Evolutionary conservation across 2,329 filamentous ascomycete species (phyloP), one percentile per base, ranked within the genome.

Genomic region (Arthrobotrys sphaeroides): DNA sequence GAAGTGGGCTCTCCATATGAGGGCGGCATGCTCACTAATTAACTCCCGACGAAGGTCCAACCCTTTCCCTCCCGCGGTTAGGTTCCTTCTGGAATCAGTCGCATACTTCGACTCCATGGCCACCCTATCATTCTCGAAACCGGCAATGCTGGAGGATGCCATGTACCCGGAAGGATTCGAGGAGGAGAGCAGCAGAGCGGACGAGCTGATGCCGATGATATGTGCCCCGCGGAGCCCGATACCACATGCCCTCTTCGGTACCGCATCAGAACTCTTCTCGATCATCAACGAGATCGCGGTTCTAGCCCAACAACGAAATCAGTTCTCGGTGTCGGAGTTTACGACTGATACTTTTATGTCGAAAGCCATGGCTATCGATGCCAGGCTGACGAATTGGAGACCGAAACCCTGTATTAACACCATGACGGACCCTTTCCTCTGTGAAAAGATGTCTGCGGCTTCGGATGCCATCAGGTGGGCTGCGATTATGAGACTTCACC

Each of bases 71-170:
- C 60, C 60, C 5, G 65, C 70, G 5, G 76, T 77, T 26, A 49
- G 61, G 43, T 77, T 77, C 60, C 72, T 77, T 40, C 33, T 77
- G 10, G 76, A 77, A 55, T 70, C 70, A n/a, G 72, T 62, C 1
- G 76, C 76, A 13, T 77, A 77, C 42, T 77, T 77, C 42, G 76
- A 77, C 61, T 73, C 76, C 45, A 77, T 77, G 51, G 76, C 76
- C 10, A 77, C 76, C 3, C 47, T 77, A 18, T 77, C 76, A 1
- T 73, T 77, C 65, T 68, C 72, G n/a, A 77, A 77, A 55, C 68
- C 72, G 0, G 76, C 76, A 1, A 76, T 73, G 60, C 55, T 77
- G 5, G 76, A 77, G 33, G 66, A 77, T 12, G 65, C 73, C 20
- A 28, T 73, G 4, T 77, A 77, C 61, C 72, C 70, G 1, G 70